phyloP scores from a whole-genome alignment of 2,329 filamentous ascomycete genomes.

The Pezicula carpinea region DNA sequence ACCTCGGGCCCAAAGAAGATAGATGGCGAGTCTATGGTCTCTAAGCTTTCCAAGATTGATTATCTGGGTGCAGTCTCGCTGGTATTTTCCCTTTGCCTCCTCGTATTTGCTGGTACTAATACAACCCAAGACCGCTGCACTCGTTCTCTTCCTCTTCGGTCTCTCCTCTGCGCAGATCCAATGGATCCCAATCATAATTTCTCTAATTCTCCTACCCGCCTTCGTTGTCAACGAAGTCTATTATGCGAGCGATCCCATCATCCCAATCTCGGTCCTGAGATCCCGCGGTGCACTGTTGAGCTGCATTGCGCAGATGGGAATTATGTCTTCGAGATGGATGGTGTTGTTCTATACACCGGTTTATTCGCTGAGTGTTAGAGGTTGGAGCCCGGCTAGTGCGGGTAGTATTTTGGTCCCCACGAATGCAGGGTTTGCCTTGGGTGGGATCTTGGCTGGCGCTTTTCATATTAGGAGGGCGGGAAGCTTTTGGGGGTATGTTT shows the following conservation, averaged over 20 bases:
- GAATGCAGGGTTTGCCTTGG: conserved; percentile 72
- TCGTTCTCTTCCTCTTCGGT: conserved; percentile 68
- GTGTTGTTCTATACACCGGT: conserved; percentile 78
- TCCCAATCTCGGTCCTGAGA: conserved; percentile 65
- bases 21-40: conserved; percentile 32
- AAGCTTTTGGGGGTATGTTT: conserved; percentile 59
- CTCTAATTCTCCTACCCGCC: conserved; percentile 43
- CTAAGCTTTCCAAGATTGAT: conserved; percentile 64
- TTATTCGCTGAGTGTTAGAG: conserved; percentile 71
- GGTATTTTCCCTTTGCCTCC: conserved; percentile 31
- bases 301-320: conserved; percentile 67
- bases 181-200: conserved; percentile 54
- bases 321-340: conserved; percentile 79
- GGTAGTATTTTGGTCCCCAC: conserved; percentile 77
- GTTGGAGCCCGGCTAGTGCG: conserved; percentile 63
- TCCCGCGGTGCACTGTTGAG: conserved; percentile 68
- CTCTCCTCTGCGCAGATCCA: conserved; percentile 61
- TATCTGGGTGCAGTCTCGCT: conserved; percentile 68
- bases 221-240: conserved; percentile 61
- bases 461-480: conserved; percentile 70
- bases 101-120: conserved; percentile 10
- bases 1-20: conserved; percentile 29
- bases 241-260: conserved; percentile 64
- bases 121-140: conserved; percentile 49
- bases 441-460: conserved; percentile 68